Evolutionary conservation across 2,329 filamentous ascomycete species (phyloP).

Genomic region (Diaporthe batatas): DNA sequence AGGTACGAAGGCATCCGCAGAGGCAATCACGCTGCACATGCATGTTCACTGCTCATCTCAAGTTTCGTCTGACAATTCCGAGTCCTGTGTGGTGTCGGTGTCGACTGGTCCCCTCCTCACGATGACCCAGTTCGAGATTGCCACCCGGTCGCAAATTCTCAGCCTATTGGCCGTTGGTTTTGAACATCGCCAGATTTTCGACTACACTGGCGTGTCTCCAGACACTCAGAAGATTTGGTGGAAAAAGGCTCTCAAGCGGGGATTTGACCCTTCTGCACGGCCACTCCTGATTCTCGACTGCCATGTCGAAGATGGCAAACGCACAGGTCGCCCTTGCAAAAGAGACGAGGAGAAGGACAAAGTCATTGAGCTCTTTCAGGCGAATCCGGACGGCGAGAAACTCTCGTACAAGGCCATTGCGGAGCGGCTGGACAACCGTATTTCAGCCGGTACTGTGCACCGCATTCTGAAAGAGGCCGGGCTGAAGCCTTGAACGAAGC

Average conservation of each 20-base stretch:
- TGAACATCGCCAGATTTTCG: neutral
- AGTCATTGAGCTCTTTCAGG: neutral
- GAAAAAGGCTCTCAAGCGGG: slow-evolving; percentile 7
- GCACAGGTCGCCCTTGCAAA: neutral
- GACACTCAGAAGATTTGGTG: slow-evolving; percentile 2
- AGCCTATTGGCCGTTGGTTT: neutral
- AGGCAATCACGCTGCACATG: neutral
- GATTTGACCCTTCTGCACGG: neutral
- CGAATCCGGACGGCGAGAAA: neutral
- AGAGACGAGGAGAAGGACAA: neutral
- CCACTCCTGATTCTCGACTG: slow-evolving; percentile 6
- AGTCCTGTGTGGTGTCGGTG: neutral
- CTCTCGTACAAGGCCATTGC: neutral
- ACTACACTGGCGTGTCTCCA: neutral
- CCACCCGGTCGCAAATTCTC: neutral
- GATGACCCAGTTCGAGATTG: neutral
- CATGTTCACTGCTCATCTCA: neutral
- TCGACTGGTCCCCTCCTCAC: neutral
- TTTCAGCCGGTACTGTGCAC: neutral
- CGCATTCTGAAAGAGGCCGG: neutral
- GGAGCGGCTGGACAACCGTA: neutral
- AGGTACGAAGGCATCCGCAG: no score
- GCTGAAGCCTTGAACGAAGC: neutral
- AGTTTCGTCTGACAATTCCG: neutral
- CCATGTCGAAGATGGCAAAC: slow-evolving; percentile 12